These are phyloP conservation scores for Colletotrichum paranaense DNA, from an alignment of 2,329 filamentous ascomycete genomes.

Conservation along the genomic window DNA sequence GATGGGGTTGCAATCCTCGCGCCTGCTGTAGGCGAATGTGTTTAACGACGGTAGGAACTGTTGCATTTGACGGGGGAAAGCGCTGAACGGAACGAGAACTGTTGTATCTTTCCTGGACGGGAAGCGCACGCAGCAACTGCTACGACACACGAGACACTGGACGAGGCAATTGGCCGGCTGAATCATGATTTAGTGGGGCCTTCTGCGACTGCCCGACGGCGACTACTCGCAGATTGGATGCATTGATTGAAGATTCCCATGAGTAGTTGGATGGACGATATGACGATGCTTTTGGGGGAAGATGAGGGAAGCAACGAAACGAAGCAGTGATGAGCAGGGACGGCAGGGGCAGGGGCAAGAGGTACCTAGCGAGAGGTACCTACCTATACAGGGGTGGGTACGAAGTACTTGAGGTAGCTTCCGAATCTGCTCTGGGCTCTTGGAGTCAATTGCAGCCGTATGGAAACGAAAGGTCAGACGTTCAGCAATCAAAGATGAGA, in stretches of 20 bases:
- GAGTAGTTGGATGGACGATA: slow-evolving; percentile 1
- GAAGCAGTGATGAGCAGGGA: not conserved
- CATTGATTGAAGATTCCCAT: slow-evolving; percentile 13
- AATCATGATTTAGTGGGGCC: not conserved
- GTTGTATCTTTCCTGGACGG: not conserved
- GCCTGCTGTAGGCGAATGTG: not conserved
- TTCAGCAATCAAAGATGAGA: not conserved
- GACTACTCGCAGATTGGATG: slow-evolving; percentile 17
- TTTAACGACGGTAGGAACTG: not conserved
- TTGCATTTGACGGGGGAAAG: not conserved
- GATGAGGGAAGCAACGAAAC: not conserved
- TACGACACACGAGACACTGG: not conserved
- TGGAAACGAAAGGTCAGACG: not conserved
- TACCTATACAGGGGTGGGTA: not conserved
- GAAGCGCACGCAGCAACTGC: not conserved
- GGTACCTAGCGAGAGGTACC: not conserved
- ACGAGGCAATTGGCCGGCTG: not conserved
- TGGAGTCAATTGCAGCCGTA: not conserved
- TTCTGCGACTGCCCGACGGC: slow-evolving; percentile 16
- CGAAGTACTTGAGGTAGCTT: not conserved
- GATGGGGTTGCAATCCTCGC: not conserved
- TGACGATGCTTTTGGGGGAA: slow-evolving; percentile 5
- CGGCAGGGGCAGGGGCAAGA: not conserved
- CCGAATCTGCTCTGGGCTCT: not conserved
- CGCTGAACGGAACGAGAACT: not conserved